These are phyloP conservation scores for Penicillium malachiteum DNA, from an alignment of 495 filamentous ascomycete species.

Conservation along the genomic window DNA sequence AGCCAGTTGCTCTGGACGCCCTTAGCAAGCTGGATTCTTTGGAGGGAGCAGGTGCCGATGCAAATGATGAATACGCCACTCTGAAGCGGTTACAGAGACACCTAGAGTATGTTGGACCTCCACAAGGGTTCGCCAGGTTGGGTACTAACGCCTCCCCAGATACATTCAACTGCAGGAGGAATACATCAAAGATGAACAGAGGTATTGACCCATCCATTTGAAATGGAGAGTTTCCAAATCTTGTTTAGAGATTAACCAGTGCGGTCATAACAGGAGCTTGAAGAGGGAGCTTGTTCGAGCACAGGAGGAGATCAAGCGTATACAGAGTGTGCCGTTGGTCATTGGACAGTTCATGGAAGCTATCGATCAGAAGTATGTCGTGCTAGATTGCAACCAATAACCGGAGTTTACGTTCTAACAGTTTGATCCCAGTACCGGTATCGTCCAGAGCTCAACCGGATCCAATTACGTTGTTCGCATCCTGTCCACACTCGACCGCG, in stretches of 20 bases:
- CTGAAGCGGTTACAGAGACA: slow-evolving; percentile 94
- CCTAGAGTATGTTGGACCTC: slow-evolving; percentile 65
- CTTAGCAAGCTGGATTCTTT: slow-evolving; percentile 88
- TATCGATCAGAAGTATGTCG: slow-evolving; percentile 91
- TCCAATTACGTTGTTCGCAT: slow-evolving; percentile 99
- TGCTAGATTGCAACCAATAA: background rate
- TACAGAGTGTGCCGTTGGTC: slow-evolving; percentile 95
- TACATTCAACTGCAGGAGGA: slow-evolving; percentile 99
- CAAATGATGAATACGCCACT: slow-evolving; percentile 88
- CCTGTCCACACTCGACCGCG: slow-evolving; percentile 95
- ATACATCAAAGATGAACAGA: slow-evolving; percentile 99
- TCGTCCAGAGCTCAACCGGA: slow-evolving; percentile 96
- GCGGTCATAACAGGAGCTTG: slow-evolving; percentile 63
- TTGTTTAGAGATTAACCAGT: too few species aligned
- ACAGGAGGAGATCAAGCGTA: slow-evolving; percentile 99
- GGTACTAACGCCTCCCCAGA: slow-evolving; percentile 47
- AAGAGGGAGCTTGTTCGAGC: slow-evolving; percentile 96
- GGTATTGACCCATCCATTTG: slow-evolving; percentile 45
- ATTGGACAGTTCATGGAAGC: slow-evolving; percentile 99
- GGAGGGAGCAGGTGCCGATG: slow-evolving; percentile 77
- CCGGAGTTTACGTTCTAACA: background rate
- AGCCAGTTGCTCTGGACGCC: slow-evolving; percentile 69
- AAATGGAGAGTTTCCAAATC: too few species aligned
- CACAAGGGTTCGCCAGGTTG: background rate
- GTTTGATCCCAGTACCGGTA: slow-evolving; percentile 70